Conservation (phyloP, 2,329 filamentous ascomycete species). For the Curvularia spicifera region DNA sequence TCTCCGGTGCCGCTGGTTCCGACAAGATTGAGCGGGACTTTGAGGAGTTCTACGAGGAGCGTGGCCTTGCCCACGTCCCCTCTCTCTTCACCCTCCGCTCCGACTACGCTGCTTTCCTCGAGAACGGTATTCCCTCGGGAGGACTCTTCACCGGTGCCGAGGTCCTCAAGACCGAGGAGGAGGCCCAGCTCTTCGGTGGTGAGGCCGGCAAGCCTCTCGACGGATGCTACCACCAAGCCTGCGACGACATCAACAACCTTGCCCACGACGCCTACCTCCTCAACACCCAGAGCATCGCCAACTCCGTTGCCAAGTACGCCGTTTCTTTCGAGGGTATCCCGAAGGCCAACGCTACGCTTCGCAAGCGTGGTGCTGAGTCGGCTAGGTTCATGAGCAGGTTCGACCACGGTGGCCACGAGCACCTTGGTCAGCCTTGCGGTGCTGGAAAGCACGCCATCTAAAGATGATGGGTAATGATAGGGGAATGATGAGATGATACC, state of each 20-base stretch:
- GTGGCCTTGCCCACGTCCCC: constrained; percentile 41
- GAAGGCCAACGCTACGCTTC: constrained; percentile 31
- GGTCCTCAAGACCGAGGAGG: constrained; percentile 48
- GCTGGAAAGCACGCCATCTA: constrained; percentile 29
- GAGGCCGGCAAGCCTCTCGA: constrained; percentile 48
- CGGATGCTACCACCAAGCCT: constrained; percentile 48
- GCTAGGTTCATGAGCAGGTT: constrained; percentile 31
- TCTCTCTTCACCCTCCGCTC: constrained; percentile 49
- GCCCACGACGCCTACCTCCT: constrained; percentile 47
- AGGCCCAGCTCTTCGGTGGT: constrained; percentile 48
- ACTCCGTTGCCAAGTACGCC: constrained; percentile 49
- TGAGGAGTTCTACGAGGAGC: constrained; percentile 46
- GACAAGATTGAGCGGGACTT: constrained; percentile 47
- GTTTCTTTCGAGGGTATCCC: constrained; percentile 47
- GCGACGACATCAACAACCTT: constrained; percentile 49
- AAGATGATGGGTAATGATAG: neutral
- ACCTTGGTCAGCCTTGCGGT: constrained; percentile 36
- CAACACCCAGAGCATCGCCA: constrained; percentile 50
- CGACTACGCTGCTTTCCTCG: constrained; percentile 52
- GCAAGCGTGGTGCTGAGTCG: constrained; percentile 41
- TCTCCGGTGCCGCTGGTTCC: constrained; percentile 46
- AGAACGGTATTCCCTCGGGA: constrained; percentile 50
- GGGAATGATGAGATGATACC: constrained; percentile 6
- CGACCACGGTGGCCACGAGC: constrained; percentile 37
- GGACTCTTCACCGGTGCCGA: constrained; percentile 53